Evolutionary conservation across 352 stramenopile species (phyloP).

Genomic region (Globisporangium cederbergense): DNA sequence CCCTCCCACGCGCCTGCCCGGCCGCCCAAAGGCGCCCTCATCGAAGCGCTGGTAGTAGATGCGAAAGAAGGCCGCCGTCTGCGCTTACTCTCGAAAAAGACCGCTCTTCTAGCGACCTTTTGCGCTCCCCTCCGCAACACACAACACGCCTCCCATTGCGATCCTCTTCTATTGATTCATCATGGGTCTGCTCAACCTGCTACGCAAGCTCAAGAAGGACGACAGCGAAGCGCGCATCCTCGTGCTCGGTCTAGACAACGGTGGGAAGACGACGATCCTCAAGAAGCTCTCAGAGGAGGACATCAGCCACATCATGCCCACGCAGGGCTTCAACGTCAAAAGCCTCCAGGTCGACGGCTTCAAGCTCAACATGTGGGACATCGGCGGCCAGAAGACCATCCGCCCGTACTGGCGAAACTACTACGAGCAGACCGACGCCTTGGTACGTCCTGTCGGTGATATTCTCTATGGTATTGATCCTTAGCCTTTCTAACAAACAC

Average conservation of each 20-base stretch:
- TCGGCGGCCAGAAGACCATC: slow-evolving; percentile 99
- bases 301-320: slow-evolving; percentile 92
- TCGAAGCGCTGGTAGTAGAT: too few relatives aligned
- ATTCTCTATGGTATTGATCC: neutral
- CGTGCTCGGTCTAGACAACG: slow-evolving; percentile 95
- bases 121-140: neutral
- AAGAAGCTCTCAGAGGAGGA: slow-evolving; percentile 96
- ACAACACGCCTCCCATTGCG: neutral
- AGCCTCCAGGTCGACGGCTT: slow-evolving; percentile 94
- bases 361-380: slow-evolving; percentile 98
- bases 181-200: slow-evolving; percentile 92
- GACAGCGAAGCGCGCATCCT: slow-evolving; percentile 94
- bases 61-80: neutral
- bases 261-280: slow-evolving; percentile 96
- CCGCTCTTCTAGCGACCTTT: slow-evolving; percentile 16
- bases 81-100: slow-evolving; percentile 44
- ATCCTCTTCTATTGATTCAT: neutral
- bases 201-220: slow-evolving; percentile 95
- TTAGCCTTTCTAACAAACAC: neutral
- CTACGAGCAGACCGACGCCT: slow-evolving; percentile 96
- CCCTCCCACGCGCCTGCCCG: neutral
- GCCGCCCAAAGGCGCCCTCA: neutral
- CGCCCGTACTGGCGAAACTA: slow-evolving; percentile 99
- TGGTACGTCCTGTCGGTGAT: slow-evolving; percentile 35
- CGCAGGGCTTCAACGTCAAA: slow-evolving; percentile 97